Base-by-base conservation (phyloP, 1,284 basidiomycete species). In the Cerrena zonata region DNA sequence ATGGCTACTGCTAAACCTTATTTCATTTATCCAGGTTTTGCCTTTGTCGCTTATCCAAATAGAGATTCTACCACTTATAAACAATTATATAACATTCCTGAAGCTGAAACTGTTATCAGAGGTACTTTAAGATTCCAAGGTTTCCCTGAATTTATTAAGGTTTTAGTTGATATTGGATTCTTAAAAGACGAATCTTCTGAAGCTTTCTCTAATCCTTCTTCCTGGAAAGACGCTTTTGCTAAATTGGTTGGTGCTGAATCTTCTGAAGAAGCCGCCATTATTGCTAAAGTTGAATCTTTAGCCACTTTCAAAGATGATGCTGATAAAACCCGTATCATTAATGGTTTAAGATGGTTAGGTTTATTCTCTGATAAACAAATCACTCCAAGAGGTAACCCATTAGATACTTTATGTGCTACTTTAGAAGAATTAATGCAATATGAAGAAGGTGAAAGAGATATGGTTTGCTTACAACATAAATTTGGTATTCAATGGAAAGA, bases 391-490 rank as follows among this genome's bases (percentile, higher is more conserved):
- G 83, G 81, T 51, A 95, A 91, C 71, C 78, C 95, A 57, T 83
- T 99, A 58, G 94, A 97, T 73, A 94, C 96, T 19, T 86, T 99
- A 57, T 96, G 94, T 65, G 91, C 84, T 2, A 86, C 80, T 26
- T 81, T 99, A 47, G 94, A 99, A 76, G 79, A 76, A 57, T 82
- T 96, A 68, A 97, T 96, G 88, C 81, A 85, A 67, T 98, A 97
- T 73, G 88, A 85, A 56, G 73, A 79, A 44, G 91, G 91, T 56
- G 94, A 98, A 73, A 86, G 93, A 18, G 95, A 99, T 70, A 83
- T 98, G 58, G 91, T 99, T 59, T 91, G 97, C 83, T 82, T 99
- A 48, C 94, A 98, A 73, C 95, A 99, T 80, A 95, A 94, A 73
- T 96, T 97, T 65, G 73, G 89, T 61, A 85, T 96, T 43, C 82